These are phyloP conservation scores for Hymenochaete sp. DNA, from an alignment of 1,284 basidiomycete genomes.

Conservation along the genomic window DNA sequence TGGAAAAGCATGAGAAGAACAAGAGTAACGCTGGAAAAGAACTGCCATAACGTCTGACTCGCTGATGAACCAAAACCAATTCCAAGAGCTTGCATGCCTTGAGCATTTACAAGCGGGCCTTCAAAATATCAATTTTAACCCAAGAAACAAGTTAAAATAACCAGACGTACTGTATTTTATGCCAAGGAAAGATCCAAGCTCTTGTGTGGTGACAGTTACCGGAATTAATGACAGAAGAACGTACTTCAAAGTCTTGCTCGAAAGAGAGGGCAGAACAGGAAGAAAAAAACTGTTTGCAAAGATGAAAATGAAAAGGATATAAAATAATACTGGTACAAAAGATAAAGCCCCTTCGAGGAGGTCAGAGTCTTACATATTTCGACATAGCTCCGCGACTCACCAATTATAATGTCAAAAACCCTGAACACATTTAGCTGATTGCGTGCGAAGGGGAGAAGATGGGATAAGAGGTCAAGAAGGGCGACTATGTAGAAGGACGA, in stretches of 20 bases:
- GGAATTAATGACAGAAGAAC: conserved; percentile 47
- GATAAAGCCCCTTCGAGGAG: conserved; percentile 41
- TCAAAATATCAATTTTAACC: background rate
- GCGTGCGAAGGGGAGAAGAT: conserved; percentile 42
- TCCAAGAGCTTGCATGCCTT: conserved; percentile 23
- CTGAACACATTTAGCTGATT: conserved; percentile 31
- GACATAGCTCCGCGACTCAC: conserved; percentile 27
- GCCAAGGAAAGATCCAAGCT: conserved; percentile 56
- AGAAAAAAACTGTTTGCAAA: conserved; percentile 42
- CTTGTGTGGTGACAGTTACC: conserved; percentile 43
- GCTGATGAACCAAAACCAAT: conserved; percentile 35
- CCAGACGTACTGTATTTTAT: conserved; percentile 42
- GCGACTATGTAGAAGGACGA: conserved; percentile 50
- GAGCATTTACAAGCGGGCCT: conserved; percentile 7
- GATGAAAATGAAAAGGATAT: conserved; percentile 46
- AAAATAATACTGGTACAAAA: conserved; percentile 47
- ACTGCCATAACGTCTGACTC: conserved; percentile 39
- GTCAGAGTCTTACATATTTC: conserved; percentile 14
- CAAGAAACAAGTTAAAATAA: background rate
- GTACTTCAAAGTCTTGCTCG: conserved; percentile 38
- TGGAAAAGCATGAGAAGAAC: conserved; percentile 50
- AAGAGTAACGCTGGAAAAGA: conserved; percentile 52
- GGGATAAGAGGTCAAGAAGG: conserved; percentile 51
- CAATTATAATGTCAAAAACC: conserved; percentile 36
- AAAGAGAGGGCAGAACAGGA: conserved; percentile 40